Percentiles rank a stretch among this genome's conserved stretches.
Evolutionary conservation across 106 monocot species (phyloP).

Genomic region (Allium sativum): DNA sequence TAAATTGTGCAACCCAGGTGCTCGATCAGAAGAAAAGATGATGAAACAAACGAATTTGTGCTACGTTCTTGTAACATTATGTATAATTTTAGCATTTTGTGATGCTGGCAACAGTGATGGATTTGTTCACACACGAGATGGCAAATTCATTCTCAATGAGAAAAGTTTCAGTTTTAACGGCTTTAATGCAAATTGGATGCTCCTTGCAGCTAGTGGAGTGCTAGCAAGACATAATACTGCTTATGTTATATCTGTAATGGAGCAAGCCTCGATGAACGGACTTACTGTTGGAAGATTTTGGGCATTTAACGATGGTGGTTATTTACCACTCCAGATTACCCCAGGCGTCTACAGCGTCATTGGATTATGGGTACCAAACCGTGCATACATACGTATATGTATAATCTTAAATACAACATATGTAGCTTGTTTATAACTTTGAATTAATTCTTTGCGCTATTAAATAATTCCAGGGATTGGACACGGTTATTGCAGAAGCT

Average conservation of each 20-base stretch:
- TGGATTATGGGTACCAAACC: neutral
- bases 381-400: no score
- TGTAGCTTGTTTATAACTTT: no score
- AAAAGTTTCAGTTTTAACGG: neutral
- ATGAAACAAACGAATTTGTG: neutral
- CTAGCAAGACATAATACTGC: neutral
- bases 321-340: neutral
- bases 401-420: no score
- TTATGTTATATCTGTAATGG: neutral
- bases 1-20: no score
- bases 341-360: neutral
- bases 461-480: conserved; percentile 26
- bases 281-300: neutral
- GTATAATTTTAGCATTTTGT: neutral
- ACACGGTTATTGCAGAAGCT: conserved; percentile 48
- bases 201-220: neutral
- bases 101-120: neutral
- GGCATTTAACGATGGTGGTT: neutral
- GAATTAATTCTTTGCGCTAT: no score
- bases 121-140: neutral
- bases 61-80: neutral
- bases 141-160: neutral
- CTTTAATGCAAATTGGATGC: neutral
- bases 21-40: neutral
- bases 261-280: neutral